Evolutionary conservation across 2,329 filamentous ascomycete genomes (phyloP), one percentile per base, ranked within the genome.

Genomic region (Monilinia aucupariae): DNA sequence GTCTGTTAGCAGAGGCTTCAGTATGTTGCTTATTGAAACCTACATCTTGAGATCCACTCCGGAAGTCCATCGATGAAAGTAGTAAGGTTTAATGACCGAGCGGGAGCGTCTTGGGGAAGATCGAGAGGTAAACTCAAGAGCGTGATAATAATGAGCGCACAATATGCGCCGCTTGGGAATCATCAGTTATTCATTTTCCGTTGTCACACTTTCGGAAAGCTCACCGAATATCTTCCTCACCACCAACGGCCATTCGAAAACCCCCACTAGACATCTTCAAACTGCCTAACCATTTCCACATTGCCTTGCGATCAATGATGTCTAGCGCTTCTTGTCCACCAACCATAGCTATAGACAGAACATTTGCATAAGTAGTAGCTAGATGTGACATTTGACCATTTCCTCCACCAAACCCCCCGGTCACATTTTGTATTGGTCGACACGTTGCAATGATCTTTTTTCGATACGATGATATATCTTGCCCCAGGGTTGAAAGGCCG

Each of bases 391-490:
- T 81, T 74, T 97, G 94, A 34, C 93, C 92, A 75, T 92, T 89
- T n/a, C 94, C 92, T 67, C 93, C 94, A 59, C 92, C 94, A 74
- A 96, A 96, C 2, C 94, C 94, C 58, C 94, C 94, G 20, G 81
- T 81, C 27, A 80, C 75, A 75, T 97, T 96, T 77, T 97, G 94
- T 76, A 93, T 87, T 51, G 90, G 85, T 54, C 81, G 82, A 58
- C 94, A 87, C 8, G 92, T 97, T 65, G 86, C 83, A 58, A 90
- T 78, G 64, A 93, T 84, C 76, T 83, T 81, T 67, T 88, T 78
- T 62, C 87, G 84, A 75, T 91, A 93, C 62, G 74, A 71, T 9
- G 77, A 79, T 47, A 85, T 76, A 73, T 96, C 90, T 72, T 92
- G 85, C 54, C 91, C 92, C 56, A 99, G 78, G 41, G 92, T 80